phyloP scores from a whole-genome alignment of 306 rosid genomes.

The Cicer yamashitae region DNA sequence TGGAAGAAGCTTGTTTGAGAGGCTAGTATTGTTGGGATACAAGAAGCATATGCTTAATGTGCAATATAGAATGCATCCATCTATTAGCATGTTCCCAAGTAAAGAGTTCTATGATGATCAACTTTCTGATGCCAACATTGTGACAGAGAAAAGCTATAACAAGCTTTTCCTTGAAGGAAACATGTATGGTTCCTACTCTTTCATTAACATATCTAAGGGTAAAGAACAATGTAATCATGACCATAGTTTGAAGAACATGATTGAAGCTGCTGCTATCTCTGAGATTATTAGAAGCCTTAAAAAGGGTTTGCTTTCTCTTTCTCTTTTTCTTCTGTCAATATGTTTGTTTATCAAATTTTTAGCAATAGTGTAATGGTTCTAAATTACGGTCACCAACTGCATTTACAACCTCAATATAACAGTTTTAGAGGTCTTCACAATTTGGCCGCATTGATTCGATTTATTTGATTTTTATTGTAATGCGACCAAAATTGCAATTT shows the following conservation, averaged over 20 bases:
- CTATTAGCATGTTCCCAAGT: slow-evolving; percentile 58
- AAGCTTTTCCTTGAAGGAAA: slow-evolving; percentile 44
- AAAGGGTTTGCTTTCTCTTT: slow-evolving; percentile 51
- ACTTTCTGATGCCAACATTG: slow-evolving; percentile 49
- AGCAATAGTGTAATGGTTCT: background rate
- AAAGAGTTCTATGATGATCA: slow-evolving; percentile 46
- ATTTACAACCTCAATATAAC: no score
- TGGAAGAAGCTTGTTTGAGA: slow-evolving; percentile 61
- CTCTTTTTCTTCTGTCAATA: background rate
- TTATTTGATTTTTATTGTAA: no score
- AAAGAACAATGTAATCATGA: slow-evolving; percentile 46
- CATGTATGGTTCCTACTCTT: slow-evolving; percentile 50
- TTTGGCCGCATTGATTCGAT: no score
- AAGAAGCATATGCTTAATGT: slow-evolving; percentile 48
- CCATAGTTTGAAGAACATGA: slow-evolving; percentile 49
- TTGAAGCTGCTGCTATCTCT: slow-evolving; percentile 58
- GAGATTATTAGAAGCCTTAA: slow-evolving; percentile 58
- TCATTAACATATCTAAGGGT: slow-evolving; percentile 50
- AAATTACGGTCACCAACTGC: no score
- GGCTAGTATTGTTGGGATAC: slow-evolving; percentile 46
- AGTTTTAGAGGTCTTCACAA: no score
- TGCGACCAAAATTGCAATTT: no score
- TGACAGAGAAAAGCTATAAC: slow-evolving; percentile 27
- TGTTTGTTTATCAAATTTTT: background rate
- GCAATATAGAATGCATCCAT: slow-evolving; percentile 63